These are phyloP conservation scores for Henckelia pumila DNA, from an alignment of 257 asterid genomes.

Conservation along the genomic window DNA sequence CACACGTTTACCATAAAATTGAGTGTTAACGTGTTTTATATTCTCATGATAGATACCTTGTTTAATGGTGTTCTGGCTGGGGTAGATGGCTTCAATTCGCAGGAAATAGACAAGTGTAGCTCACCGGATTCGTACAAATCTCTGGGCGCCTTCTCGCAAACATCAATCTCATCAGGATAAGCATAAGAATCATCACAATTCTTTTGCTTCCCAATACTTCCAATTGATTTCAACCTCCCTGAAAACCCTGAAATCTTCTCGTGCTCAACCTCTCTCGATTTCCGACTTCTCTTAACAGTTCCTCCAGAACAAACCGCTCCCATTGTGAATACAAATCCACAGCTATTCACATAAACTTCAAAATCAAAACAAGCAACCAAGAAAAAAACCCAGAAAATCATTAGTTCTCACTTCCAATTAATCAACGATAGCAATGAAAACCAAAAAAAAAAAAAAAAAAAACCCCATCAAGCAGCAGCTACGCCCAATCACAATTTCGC, in stretches of 20 bases:
- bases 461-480: not conserved
- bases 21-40: slow-evolving; percentile 4
- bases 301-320: slow-evolving; percentile 94
- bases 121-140: slow-evolving; percentile 77
- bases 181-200: slow-evolving; percentile 34
- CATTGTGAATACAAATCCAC: slow-evolving; percentile 46
- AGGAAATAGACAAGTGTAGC: slow-evolving; percentile 54
- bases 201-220: slow-evolving; percentile 45
- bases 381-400: not conserved
- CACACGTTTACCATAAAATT: not conserved
- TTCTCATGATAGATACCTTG: slow-evolving; percentile 49
- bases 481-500: not conserved
- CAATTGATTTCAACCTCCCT: slow-evolving; percentile 58
- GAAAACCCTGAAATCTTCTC: slow-evolving; percentile 66
- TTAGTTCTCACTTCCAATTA: slow-evolving; percentile 10
- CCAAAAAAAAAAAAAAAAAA: not conserved
- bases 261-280: slow-evolving; percentile 39
- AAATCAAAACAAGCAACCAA: slow-evolving; percentile 2
- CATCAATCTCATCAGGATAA: slow-evolving; percentile 51
- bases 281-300: slow-evolving; percentile 43
- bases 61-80: slow-evolving; percentile 50
- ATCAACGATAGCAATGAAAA: not conserved
- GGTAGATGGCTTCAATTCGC: slow-evolving; percentile 70
- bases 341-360: slow-evolving; percentile 27
- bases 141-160: slow-evolving; percentile 48